phyloP scores from a whole-genome alignment of 1,284 basidiomycete species.

The Sphaerobolus stellatus region DNA sequence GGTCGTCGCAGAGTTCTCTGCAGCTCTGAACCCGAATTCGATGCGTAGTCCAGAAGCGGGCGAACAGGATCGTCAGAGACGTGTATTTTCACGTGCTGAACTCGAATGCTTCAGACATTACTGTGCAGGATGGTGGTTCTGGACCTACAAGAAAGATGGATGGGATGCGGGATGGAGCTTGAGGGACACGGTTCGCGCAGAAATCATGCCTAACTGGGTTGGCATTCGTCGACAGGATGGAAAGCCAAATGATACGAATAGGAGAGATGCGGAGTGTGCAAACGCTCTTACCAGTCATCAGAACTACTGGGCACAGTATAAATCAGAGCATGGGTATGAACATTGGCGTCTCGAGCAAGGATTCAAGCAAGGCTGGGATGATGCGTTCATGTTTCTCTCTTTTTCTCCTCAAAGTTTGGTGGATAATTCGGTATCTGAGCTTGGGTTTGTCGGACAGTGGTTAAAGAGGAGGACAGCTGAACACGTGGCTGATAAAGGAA shows the following conservation, averaged over 20 bases:
- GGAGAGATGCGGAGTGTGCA: slow-evolving; percentile 37
- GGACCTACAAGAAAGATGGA: slow-evolving; percentile 81
- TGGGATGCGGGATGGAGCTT: slow-evolving; percentile 81
- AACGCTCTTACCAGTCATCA: slow-evolving; percentile 47
- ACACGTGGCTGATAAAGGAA: slow-evolving; percentile 41
- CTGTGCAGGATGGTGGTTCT: slow-evolving; percentile 83
- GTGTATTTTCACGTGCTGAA: slow-evolving; percentile 64
- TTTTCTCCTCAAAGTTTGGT: slow-evolving; percentile 23
- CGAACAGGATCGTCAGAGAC: slow-evolving; percentile 45
- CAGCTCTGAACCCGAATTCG: slow-evolving; percentile 70
- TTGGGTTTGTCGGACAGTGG: slow-evolving; percentile 67
- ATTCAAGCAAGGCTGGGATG: slow-evolving; percentile 70
- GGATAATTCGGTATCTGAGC: slow-evolving; percentile 41
- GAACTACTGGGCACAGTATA: slow-evolving; percentile 57
- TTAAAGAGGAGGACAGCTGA: slow-evolving; percentile 47
- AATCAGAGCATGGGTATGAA: slow-evolving; percentile 50
- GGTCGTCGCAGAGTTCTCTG: slow-evolving; percentile 85
- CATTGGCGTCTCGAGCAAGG: slow-evolving; percentile 68
- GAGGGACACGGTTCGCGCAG: slow-evolving; percentile 62
- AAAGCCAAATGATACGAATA: slow-evolving; percentile 27
- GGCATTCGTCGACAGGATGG: slow-evolving; percentile 28
- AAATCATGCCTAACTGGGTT: slow-evolving; percentile 58
- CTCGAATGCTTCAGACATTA: slow-evolving; percentile 63
- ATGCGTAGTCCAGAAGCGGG: slow-evolving; percentile 47
- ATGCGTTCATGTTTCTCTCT: slow-evolving; percentile 57